phyloP scores from a whole-genome alignment of 352 stramenopile species.

The Phytophthora multivora region DNA sequence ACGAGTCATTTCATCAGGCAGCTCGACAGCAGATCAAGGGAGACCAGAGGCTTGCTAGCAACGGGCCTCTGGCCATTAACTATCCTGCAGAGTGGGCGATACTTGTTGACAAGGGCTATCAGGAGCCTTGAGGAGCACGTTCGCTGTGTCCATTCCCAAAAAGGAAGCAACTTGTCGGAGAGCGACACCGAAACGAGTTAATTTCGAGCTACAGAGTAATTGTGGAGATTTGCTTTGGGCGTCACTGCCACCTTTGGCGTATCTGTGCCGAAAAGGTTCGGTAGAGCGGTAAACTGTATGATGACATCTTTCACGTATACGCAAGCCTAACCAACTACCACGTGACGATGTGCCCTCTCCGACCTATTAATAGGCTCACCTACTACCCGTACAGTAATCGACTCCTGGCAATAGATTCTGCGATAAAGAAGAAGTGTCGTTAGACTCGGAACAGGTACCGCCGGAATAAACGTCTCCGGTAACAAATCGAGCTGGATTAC shows the following conservation, averaged over 20 bases:
- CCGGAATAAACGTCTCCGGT: no score
- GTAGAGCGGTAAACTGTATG: neutral
- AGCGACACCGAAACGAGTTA: neutral
- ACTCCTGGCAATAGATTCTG: neutral
- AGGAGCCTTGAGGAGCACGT: constrained; percentile 1
- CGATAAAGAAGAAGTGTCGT: no score
- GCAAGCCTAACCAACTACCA: neutral
- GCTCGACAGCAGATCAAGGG: neutral
- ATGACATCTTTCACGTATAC: constrained; percentile 4
- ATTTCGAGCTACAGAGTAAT: constrained; percentile 10
- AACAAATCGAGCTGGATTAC: no score
- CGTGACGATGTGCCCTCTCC: neutral
- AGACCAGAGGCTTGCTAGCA: neutral
- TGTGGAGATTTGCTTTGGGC: constrained; percentile 12
- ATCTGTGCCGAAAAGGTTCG: constrained; percentile 1
- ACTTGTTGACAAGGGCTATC: constrained; percentile 1
- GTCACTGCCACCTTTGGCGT: neutral
- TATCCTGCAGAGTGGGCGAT: neutral
- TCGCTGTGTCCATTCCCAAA: constrained; percentile 6
- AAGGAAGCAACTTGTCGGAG: neutral
- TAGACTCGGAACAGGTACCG: no score
- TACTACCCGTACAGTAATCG: neutral
- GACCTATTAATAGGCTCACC: neutral
- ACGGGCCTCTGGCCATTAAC: neutral
- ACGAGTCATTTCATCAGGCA: neutral